These are phyloP conservation scores for Alternaria sp. DNA, from an alignment of 2,329 filamentous ascomycete species.

Conservation along the genomic window DNA sequence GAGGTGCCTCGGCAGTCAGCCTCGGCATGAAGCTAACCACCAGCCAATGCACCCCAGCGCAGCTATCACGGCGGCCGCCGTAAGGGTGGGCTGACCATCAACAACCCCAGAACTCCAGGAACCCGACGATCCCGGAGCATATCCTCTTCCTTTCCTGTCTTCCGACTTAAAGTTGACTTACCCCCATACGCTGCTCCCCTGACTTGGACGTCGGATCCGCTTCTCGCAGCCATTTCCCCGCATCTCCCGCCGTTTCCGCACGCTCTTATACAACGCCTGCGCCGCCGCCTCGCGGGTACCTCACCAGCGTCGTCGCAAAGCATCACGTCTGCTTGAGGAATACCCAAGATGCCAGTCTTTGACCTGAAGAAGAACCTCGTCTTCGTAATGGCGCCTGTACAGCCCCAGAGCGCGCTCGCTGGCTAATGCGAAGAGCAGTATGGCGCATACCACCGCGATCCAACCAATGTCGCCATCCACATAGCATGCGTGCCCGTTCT, in stretches of 20 bases:
- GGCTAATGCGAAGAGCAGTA: constrained; percentile 61
- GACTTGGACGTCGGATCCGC: background rate
- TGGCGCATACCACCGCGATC: constrained; percentile 80
- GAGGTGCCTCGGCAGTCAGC: constrained; percentile 8
- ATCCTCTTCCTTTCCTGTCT: background rate
- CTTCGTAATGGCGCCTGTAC: constrained; percentile 27
- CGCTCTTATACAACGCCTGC: background rate
- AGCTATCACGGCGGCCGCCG: background rate
- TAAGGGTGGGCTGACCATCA: background rate
- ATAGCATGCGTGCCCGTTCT: constrained; percentile 79
- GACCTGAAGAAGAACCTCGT: constrained; percentile 45
- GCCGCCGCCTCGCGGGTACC: background rate
- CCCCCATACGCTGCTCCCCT: background rate
- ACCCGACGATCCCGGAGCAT: background rate
- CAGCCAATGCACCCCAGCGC: background rate
- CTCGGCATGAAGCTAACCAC: constrained; percentile 5
- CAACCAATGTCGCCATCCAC: constrained; percentile 79
- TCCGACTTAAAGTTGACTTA: background rate
- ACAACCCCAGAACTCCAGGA: background rate
- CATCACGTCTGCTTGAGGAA: background rate
- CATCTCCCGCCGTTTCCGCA: background rate
- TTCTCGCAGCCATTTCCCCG: background rate
- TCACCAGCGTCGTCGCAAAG: background rate
- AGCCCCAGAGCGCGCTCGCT: background rate
- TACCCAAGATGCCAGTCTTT: constrained; percentile 33